Base-by-base conservation (phyloP, 306 rosid genomes). In the Ceratonia siliqua region DNA sequence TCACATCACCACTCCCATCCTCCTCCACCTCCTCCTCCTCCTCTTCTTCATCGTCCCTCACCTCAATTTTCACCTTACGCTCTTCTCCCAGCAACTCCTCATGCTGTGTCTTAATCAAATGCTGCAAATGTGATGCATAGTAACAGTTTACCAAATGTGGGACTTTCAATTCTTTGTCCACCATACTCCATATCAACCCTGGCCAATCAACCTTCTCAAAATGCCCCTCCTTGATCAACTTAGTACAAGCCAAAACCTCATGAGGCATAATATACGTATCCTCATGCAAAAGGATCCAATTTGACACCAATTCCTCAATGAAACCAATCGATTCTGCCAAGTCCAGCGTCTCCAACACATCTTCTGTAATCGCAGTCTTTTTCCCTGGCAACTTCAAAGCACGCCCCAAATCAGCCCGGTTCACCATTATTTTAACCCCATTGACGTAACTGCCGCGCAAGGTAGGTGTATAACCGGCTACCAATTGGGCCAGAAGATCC, bases 61-160 rank as follows among this genome's bases (percentile, higher is more conserved):
- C 63, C 52, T 73, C 82, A 17, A 68, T 53, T 46, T 77, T 84
- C 54, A 52, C 68, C 70, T 83, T 46, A 39, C 49, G 70, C 5
- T 46, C 84, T 22, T 58, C 85, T 66, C 66, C 79, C 73, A 87
- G 73, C 77, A 91, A 52, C 55, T 90, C 84, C 68, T 80, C 83
- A 8, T 77, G 83, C 83, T 91, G 93, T 0, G 57, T 50, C 85
- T 76, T 86, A 39, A 94, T 90, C 82, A 94, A 71, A 12, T 66
- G 84, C 85, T 89, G 97, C 85, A 94, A 80, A 85, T 94, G 91
- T 0, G 97, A 87, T 2, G 97, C 97, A 63, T 91, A 94, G 77
- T 89, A 90, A 83, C 98, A 94, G 38, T 79, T 71, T 46, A 6
- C 84, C 76, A 91, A 68, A 33, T 61, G 56, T 0, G 85, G 67